phyloP scores from a whole-genome alignment of 768 basidiomycete genomes.

The Boletus rubropictus region DNA sequence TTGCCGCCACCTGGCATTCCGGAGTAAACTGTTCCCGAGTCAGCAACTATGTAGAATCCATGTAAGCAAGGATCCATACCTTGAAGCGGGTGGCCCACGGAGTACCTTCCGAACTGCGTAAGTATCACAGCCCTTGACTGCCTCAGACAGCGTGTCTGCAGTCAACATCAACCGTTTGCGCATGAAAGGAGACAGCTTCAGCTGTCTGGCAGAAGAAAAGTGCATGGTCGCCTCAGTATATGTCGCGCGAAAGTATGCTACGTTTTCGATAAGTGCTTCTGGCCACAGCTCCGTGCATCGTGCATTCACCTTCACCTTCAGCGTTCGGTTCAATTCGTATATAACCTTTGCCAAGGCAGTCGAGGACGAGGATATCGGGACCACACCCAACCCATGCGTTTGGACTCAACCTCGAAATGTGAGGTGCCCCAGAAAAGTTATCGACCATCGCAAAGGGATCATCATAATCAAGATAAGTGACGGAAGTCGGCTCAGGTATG shows the following conservation, averaged over 20 bases:
- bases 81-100: slow-evolving; percentile 40
- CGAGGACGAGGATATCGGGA: slow-evolving; percentile 61
- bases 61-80: slow-evolving; percentile 40
- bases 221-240: slow-evolving; percentile 51
- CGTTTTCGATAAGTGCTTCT: slow-evolving; percentile 10
- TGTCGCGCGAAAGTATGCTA: slow-evolving; percentile 41
- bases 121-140: slow-evolving; percentile 64
- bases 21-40: slow-evolving; percentile 42
- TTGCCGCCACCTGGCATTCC: slow-evolving; percentile 62
- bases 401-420: slow-evolving; percentile 48
- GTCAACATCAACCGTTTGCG: slow-evolving; percentile 48
- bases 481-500: slow-evolving; percentile 51
- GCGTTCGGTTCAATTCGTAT: slow-evolving; percentile 52
- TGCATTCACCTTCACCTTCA: slow-evolving; percentile 32
- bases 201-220: slow-evolving; percentile 35
- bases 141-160: slow-evolving; percentile 51
- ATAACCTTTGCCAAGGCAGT: slow-evolving; percentile 65
- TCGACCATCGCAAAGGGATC: slow-evolving; percentile 61
- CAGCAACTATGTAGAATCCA: slow-evolving; percentile 1
- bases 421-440: slow-evolving; percentile 46
- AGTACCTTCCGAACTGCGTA: slow-evolving; percentile 55
- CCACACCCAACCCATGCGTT: slow-evolving; percentile 83
- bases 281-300: not conserved
- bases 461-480: slow-evolving; percentile 74
- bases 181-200: slow-evolving; percentile 51